These are phyloP conservation scores for Lepidium sativum DNA, from an alignment of 345 rosid genomes.

Conservation along the genomic window DNA sequence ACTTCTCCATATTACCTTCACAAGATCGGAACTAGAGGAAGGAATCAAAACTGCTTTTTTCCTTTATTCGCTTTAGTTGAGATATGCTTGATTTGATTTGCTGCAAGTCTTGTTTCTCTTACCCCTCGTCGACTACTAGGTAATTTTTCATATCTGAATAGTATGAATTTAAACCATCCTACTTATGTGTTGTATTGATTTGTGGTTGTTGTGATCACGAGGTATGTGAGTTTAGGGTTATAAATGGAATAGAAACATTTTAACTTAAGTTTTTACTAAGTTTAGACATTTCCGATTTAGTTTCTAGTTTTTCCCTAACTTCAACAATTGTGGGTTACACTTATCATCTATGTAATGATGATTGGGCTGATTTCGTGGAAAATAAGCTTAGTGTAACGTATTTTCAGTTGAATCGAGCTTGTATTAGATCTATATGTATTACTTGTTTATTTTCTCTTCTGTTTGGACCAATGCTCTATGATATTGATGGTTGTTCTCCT, in stretches of 20 bases:
- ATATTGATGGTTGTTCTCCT: not conserved
- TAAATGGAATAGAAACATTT: not conserved
- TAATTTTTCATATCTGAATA: not conserved
- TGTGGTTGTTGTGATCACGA: not conserved
- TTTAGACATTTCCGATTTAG: not conserved
- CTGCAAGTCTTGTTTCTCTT: slow-evolving; percentile 2
- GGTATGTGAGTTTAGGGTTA: not conserved
- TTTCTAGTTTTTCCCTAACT: not conserved
- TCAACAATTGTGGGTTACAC: not conserved
- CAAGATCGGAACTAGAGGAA: slow-evolving; percentile 7
- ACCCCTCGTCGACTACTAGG: slow-evolving; percentile 7
- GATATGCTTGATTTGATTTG: not conserved
- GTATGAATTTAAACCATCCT: not conserved
- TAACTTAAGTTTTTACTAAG: not conserved
- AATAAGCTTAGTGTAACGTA: not conserved
- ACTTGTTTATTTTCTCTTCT: not conserved
- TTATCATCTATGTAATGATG: not conserved
- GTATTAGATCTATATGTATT: not conserved
- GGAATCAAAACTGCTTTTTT: not conserved
- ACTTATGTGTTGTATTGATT: not conserved
- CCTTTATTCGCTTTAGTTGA: not conserved
- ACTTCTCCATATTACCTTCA: not conserved
- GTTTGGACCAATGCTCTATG: not conserved
- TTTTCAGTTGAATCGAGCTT: not conserved
- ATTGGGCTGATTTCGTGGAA: not conserved